These are phyloP conservation scores for Plectranthus barbatus DNA, from an alignment of 257 asterid genomes.

Conservation along the genomic window DNA sequence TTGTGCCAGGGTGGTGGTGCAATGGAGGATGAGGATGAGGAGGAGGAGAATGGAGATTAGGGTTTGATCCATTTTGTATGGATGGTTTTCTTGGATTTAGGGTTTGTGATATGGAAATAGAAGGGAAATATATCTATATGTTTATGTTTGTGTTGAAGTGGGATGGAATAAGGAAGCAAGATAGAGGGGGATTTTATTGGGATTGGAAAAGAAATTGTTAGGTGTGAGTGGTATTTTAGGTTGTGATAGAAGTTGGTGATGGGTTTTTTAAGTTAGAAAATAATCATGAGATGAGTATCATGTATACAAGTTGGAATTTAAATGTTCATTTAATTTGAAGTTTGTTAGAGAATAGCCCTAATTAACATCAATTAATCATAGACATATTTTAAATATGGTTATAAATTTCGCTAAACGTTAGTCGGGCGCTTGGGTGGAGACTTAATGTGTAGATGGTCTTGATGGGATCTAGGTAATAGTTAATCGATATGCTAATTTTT, in stretches of 20 bases:
- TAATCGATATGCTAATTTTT: too few relatives aligned
- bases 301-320: too few relatives aligned
- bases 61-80: conserved; percentile 23
- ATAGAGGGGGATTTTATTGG: conserved; percentile 35
- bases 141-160: neutral
- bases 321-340: neutral
- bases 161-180: conserved; percentile 7
- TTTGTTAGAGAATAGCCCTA: too few relatives aligned
- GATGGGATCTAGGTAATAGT: too few relatives aligned
- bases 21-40: conserved; percentile 23
- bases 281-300: too few relatives aligned
- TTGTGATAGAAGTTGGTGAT: conserved; percentile 20
- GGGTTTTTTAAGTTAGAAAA: conserved; percentile 19
- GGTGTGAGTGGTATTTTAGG: conserved; percentile 28
- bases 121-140: too few relatives aligned
- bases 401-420: too few relatives aligned
- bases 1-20: conserved; percentile 38
- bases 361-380: too few relatives aligned
- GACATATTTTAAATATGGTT: too few relatives aligned
- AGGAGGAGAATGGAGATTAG: conserved; percentile 15
- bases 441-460: too few relatives aligned
- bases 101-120: neutral
- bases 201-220: conserved; percentile 5
- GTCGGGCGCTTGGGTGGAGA: too few relatives aligned
- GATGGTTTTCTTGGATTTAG: neutral